These are phyloP conservation scores for Schizophyllum amplum DNA, from an alignment of 1,284 basidiomycete genomes.

Conservation along the genomic window DNA sequence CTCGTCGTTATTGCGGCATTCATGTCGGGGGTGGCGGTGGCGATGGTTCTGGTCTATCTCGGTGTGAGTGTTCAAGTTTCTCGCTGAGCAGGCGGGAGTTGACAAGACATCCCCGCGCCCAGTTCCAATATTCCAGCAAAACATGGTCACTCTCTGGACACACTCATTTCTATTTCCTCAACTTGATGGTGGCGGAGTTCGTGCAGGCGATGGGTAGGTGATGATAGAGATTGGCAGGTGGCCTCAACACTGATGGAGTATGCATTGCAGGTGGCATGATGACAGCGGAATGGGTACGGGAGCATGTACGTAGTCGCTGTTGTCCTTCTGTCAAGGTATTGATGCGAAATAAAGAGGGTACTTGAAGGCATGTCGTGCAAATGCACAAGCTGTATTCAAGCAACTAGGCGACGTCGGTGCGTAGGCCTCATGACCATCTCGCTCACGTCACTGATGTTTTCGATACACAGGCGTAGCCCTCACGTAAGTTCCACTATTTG, in stretches of 20 bases:
- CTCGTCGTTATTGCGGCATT: background rate
- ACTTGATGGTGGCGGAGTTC: background rate
- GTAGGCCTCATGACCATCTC: slow-evolving; percentile 27
- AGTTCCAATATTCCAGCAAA: background rate
- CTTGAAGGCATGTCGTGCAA: slow-evolving; percentile 33
- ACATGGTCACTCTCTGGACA: background rate
- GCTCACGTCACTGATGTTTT: background rate
- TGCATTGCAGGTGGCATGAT: background rate
- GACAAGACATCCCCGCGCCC: background rate
- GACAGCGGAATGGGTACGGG: background rate
- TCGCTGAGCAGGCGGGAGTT: background rate
- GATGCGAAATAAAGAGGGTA: slow-evolving; percentile 20
- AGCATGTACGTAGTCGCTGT: background rate
- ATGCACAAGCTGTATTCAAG: slow-evolving; percentile 38
- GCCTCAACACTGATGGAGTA: background rate
- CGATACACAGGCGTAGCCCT: background rate
- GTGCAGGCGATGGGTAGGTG: background rate
- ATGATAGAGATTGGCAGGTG: too few relatives aligned
- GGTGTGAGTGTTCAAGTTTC: background rate
- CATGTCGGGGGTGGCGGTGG: background rate
- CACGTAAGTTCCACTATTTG: background rate
- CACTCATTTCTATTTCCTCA: background rate
- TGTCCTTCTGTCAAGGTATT: too few relatives aligned
- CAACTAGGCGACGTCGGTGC: slow-evolving; percentile 40
- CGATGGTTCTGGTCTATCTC: background rate